These are phyloP conservation scores for Aphanomyces euteiches DNA, from an alignment of 352 stramenopile genomes.

Conservation along the genomic window DNA sequence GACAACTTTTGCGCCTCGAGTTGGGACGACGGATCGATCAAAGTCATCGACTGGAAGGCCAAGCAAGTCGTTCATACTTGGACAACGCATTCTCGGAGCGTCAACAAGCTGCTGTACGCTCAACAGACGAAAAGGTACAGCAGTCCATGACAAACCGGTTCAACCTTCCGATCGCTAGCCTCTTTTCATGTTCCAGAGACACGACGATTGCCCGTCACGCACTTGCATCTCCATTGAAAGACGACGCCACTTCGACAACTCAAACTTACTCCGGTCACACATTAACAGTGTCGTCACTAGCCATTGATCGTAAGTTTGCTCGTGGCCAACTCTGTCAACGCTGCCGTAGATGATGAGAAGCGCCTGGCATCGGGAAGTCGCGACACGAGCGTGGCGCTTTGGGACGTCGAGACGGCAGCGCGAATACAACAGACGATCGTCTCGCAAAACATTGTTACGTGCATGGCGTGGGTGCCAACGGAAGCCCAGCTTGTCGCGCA, in stretches of 20 bases:
- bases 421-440: slow-evolving; percentile 56
- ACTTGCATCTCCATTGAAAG: slow-evolving; percentile 16
- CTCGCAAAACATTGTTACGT: slow-evolving; percentile 82
- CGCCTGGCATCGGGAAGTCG: slow-evolving; percentile 65
- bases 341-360: neutral
- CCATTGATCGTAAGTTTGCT: slow-evolving; percentile 9
- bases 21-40: slow-evolving; percentile 74
- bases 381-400: slow-evolving; percentile 80
- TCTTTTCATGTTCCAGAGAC: slow-evolving; percentile 76
- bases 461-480: slow-evolving; percentile 66
- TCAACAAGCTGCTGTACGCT: slow-evolving; percentile 60
- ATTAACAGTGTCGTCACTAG: slow-evolving; percentile 20
- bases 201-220: slow-evolving; percentile 59
- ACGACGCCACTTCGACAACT: slow-evolving; percentile 29
- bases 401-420: slow-evolving; percentile 53
- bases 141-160: no score
- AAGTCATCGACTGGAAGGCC: slow-evolving; percentile 41
- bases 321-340: no score
- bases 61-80: slow-evolving; percentile 39
- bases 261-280: slow-evolving; percentile 24
- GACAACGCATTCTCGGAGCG: slow-evolving; percentile 48
- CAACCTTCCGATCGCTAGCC: slow-evolving; percentile 9
- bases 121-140: slow-evolving; percentile 18
- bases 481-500: slow-evolving; percentile 57
- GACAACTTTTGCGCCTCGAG: slow-evolving; percentile 44